These are phyloP conservation scores for Xylaria nigripes DNA, from an alignment of 495 filamentous ascomycete species.

Conservation along the genomic window DNA sequence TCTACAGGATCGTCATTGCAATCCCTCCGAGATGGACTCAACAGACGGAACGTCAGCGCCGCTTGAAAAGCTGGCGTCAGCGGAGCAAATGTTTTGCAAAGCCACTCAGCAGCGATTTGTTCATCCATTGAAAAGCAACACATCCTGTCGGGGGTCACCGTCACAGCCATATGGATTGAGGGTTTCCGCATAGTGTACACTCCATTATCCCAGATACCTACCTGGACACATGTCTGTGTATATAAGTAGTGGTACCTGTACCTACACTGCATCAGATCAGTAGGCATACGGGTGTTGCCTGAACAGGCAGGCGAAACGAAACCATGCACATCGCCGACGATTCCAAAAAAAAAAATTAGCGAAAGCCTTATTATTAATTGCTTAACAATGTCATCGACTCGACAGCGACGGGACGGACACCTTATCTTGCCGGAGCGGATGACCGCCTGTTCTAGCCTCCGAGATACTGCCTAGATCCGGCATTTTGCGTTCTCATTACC, in stretches of 20 bases:
- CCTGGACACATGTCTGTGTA: neutral
- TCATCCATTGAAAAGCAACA: neutral
- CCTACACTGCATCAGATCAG: neutral
- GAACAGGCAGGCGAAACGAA: neutral
- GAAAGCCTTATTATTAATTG: neutral
- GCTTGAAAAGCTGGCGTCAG: neutral
- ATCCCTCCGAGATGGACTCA: too few species aligned
- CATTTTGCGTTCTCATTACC: too few species aligned
- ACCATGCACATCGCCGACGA: neutral
- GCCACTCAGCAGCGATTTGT: neutral
- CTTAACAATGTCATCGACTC: neutral
- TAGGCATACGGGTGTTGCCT: neutral
- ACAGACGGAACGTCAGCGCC: neutral
- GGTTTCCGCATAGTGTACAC: too few species aligned
- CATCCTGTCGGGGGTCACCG: neutral
- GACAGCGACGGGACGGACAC: neutral
- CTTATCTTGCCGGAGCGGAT: slow-evolving; percentile 1
- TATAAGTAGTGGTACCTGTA: too few species aligned
- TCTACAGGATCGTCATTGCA: too few species aligned
- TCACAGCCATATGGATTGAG: neutral
- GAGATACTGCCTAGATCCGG: slow-evolving; percentile 3
- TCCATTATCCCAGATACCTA: neutral
- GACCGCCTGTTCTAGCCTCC: neutral
- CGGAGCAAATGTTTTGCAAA: neutral
- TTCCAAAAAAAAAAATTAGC: neutral